A percentile compares a stretch with the other conserved stretches of the same genome.
Evolutionary conservation across 305 asterid species (phyloP).

Genomic region (Plantago rigida): DNA sequence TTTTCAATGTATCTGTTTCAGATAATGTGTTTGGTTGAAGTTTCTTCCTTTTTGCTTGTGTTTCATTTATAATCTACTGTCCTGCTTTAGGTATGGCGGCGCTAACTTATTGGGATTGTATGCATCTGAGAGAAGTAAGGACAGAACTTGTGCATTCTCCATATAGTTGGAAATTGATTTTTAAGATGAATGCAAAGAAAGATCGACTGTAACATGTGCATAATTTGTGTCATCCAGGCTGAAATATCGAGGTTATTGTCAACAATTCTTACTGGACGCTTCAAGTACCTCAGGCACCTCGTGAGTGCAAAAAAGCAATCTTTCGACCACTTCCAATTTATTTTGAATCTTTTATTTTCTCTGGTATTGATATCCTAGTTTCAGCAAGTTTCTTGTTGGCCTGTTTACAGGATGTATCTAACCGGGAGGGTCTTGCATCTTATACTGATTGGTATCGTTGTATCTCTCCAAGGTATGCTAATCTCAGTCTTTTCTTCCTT

Average conservation of each 20-base stretch:
- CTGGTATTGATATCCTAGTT: not conserved
- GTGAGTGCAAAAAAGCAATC: conserved; percentile 39
- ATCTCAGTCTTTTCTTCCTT: conserved; percentile 6
- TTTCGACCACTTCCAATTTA: not conserved
- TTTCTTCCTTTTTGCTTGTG: not conserved
- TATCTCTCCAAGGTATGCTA: conserved; percentile 43
- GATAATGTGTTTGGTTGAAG: not conserved
- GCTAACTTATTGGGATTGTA: conserved; percentile 59
- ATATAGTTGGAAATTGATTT: not conserved
- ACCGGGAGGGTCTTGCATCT: conserved; percentile 71
- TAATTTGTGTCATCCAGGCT: conserved; percentile 41
- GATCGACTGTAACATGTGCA: conserved; percentile 12
- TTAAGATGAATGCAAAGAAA: conserved; percentile 7
- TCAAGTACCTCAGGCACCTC: conserved; percentile 56
- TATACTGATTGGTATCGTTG: conserved; percentile 61
- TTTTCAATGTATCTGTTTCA: conserved; percentile 3
- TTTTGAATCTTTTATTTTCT: not conserved
- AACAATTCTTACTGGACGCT: conserved; percentile 56
- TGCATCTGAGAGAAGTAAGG: conserved; percentile 73
- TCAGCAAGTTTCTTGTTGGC: conserved; percentile 20
- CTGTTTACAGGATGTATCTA: conserved; percentile 61
- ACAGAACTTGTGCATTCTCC: not conserved
- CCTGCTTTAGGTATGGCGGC: conserved; percentile 55
- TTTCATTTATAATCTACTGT: conserved; percentile 13
- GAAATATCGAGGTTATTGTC: conserved; percentile 69